A percentile compares a stretch with the other conserved stretches of the same genome.
phyloP scores from a whole-genome alignment of 345 rosid genomes.

The Hibiscus syriacus region DNA sequence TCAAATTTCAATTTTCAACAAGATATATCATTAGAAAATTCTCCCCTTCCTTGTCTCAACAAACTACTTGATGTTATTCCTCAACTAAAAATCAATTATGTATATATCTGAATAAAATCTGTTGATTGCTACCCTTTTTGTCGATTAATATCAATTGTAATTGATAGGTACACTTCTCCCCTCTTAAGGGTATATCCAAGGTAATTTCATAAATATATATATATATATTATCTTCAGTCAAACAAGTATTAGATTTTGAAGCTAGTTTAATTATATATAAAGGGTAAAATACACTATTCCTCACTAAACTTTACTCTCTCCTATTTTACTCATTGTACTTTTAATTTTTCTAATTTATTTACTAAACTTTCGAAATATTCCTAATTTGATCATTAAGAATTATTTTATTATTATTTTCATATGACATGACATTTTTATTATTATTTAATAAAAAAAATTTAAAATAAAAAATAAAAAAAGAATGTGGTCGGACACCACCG shows the following conservation, averaged over 20 bases:
- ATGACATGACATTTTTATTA: no score
- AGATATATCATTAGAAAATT: slow-evolving; percentile 1
- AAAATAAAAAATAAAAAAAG: no score
- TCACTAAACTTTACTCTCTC: no score
- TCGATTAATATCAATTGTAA: background rate
- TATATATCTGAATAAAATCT: background rate
- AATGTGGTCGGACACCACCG: no score
- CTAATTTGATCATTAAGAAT: no score
- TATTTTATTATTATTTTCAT: no score
- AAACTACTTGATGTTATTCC: background rate
- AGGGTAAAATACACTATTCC: no score
- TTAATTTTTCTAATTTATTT: no score
- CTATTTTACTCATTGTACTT: no score
- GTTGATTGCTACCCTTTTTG: background rate
- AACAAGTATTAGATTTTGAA: background rate
- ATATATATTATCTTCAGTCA: background rate
- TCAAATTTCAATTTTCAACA: background rate
- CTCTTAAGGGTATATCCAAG: background rate
- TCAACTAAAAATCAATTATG: background rate
- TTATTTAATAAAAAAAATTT: no score
- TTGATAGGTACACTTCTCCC: background rate
- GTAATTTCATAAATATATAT: background rate
- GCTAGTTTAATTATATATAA: no score
- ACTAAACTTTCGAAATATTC: no score
- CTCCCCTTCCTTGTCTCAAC: background rate